These are phyloP conservation scores for Salix suchowensis DNA, from an alignment of 345 rosid species.

Conservation along the genomic window DNA sequence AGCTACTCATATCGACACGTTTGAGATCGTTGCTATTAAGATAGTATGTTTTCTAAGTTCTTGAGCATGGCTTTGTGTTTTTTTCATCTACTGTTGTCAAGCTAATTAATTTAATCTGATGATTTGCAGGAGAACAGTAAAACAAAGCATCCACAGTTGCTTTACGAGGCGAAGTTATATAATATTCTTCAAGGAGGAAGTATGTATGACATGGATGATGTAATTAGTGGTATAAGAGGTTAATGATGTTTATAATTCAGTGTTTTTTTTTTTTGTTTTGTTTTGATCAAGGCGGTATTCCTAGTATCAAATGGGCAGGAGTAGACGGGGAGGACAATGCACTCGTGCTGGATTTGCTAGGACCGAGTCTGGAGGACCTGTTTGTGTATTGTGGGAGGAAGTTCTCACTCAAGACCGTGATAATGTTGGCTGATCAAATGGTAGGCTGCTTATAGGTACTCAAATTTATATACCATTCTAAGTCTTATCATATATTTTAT, in stretches of 20 bases:
- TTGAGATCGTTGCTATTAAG: constrained; percentile 91
- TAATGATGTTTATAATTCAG: not conserved
- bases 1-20: constrained; percentile 88
- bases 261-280: constrained; percentile 3
- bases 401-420: constrained; percentile 77
- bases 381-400: constrained; percentile 88
- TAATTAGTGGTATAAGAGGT: too few species aligned
- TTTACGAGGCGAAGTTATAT: constrained; percentile 80
- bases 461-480: not conserved
- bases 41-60: constrained; percentile 49
- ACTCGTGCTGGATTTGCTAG: constrained; percentile 80
- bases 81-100: not conserved
- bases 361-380: constrained; percentile 91
- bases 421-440: constrained; percentile 95
- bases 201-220: constrained; percentile 22
- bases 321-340: constrained; percentile 73
- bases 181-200: constrained; percentile 89
- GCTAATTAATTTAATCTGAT: not conserved
- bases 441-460: constrained; percentile 21
- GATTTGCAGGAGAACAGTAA: constrained; percentile 64
- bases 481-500: not conserved
- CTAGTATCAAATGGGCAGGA: constrained; percentile 78
- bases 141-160: constrained; percentile 88
- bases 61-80: not conserved
- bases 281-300: constrained; percentile 63